Conservation (phyloP, 495 filamentous ascomycete genomes). For the Bombardia bombarda region DNA sequence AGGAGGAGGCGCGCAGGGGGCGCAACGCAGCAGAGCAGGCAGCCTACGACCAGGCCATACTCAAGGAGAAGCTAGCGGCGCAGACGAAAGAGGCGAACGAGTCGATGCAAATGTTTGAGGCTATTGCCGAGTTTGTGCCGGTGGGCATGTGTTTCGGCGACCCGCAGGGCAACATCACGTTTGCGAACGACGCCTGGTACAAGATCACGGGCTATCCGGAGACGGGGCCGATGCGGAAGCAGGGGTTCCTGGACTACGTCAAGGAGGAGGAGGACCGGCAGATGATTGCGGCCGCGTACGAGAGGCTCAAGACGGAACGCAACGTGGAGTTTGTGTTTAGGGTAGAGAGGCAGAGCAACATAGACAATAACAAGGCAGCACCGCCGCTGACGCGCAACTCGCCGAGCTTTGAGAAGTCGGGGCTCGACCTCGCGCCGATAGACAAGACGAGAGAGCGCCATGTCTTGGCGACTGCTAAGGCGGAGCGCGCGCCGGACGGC, state of each 20-base stretch:
- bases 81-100: constrained; percentile 55
- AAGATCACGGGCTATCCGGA: constrained; percentile 26
- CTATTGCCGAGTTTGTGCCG: constrained; percentile 60
- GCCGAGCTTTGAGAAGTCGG: constrained; percentile 35
- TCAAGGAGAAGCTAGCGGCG: constrained; percentile 52
- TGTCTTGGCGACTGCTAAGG: constrained; percentile 30
- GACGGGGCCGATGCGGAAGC: constrained; percentile 17
- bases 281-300: constrained; percentile 22
- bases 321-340: constrained; percentile 35
- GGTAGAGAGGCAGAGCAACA: constrained; percentile 19
- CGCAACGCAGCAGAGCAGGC: constrained; percentile 51
- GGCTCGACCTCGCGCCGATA: constrained; percentile 23
- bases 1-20: constrained; percentile 55
- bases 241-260: constrained; percentile 30
- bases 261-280: constrained; percentile 33
- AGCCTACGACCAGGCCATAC: constrained; percentile 49
- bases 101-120: constrained; percentile 56
- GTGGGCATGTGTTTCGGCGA: constrained; percentile 62
- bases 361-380: constrained; percentile 13
- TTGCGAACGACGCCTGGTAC: constrained; percentile 59
- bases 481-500: constrained; percentile 29
- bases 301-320: constrained; percentile 24
- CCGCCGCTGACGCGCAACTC: constrained; percentile 25
- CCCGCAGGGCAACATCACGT: constrained; percentile 48
- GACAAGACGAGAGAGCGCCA: constrained; percentile 27